phyloP scores from a whole-genome alignment of 345 rosid genomes.

The Lumnitzera littorea region DNA sequence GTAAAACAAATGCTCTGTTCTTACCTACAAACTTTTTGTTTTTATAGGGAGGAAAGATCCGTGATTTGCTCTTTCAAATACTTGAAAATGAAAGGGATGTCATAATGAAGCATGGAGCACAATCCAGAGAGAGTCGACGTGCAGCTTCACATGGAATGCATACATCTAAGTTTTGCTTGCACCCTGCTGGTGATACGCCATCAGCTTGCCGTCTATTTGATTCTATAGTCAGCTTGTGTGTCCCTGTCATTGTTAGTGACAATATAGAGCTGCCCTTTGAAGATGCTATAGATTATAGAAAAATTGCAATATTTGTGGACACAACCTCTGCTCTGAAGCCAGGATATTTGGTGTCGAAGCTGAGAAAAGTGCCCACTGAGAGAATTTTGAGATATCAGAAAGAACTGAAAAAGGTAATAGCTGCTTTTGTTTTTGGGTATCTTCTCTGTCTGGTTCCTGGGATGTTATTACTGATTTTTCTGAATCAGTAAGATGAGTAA shows the following conservation, averaged over 20 bases:
- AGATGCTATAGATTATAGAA: conserved; percentile 80
- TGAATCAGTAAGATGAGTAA: too few relatives aligned
- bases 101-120: conserved; percentile 87
- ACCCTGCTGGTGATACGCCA: conserved; percentile 99
- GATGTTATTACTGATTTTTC: not conserved
- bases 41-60: conserved; percentile 85
- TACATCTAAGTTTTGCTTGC: conserved; percentile 87
- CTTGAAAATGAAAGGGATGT: conserved; percentile 80
- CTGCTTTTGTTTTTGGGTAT: not conserved
- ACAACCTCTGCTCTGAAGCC: conserved; percentile 55
- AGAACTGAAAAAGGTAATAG: conserved; percentile 55
- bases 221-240: conserved; percentile 93
- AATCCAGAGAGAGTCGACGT: conserved; percentile 90
- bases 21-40: not conserved
- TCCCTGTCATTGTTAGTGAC: conserved; percentile 87
- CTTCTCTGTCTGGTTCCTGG: not conserved
- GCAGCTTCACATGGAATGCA: conserved; percentile 92
- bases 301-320: conserved; percentile 73
- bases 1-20: not conserved
- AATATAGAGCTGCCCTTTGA: conserved; percentile 92
- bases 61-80: conserved; percentile 80
- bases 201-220: conserved; percentile 98
- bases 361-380: conserved; percentile 43
- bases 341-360: conserved; percentile 53
- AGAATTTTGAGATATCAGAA: conserved; percentile 70